Evolutionary conservation across 495 filamentous ascomycete species (phyloP).

Genomic region (Pseudoneurospora amorphoporcata): DNA sequence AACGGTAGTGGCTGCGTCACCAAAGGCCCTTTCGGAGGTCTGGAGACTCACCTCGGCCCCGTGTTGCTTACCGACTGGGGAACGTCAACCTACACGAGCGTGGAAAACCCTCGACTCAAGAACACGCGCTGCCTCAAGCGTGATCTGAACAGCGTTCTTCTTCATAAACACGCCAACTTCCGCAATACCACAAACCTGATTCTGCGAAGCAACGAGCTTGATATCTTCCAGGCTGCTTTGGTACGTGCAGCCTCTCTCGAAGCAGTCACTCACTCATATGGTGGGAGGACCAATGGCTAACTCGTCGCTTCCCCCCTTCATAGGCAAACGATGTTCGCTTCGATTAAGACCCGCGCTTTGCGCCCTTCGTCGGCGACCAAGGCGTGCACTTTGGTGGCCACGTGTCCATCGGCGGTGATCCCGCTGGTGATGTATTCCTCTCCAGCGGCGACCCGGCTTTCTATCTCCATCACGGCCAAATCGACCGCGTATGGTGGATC

Average conservation of each 20-base stretch:
- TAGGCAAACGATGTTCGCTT: neutral
- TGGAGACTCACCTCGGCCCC: slow-evolving; percentile 32
- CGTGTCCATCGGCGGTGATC: slow-evolving; percentile 27
- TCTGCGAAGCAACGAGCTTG: slow-evolving; percentile 18
- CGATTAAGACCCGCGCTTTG: neutral
- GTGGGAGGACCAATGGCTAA: neutral
- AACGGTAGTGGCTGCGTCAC: slow-evolving; percentile 30
- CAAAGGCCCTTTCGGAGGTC: slow-evolving; percentile 26
- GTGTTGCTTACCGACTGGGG: slow-evolving; percentile 6
- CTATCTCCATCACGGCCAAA: slow-evolving; percentile 58
- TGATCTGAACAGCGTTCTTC: slow-evolving; percentile 28
- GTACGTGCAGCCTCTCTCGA: slow-evolving; percentile 11
- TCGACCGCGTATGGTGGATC: slow-evolving; percentile 62
- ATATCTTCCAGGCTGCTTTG: slow-evolving; percentile 28
- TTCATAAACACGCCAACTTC: slow-evolving; percentile 23
- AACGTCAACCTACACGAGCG: too few relatives aligned
- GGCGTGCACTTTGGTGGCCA: slow-evolving; percentile 30
- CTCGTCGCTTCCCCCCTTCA: neutral
- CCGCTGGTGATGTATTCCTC: slow-evolving; percentile 45
- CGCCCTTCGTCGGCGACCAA: slow-evolving; percentile 25
- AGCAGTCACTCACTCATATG: neutral
- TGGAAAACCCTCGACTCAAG: slow-evolving; percentile 15
- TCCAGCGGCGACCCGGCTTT: slow-evolving; percentile 59
- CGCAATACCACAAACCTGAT: slow-evolving; percentile 33
- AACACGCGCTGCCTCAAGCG: slow-evolving; percentile 36